Percentiles rank a stretch among this genome's conserved stretches.
Conservation (phyloP, 179 eudicot species). For the Vitellaria paradoxa region DNA sequence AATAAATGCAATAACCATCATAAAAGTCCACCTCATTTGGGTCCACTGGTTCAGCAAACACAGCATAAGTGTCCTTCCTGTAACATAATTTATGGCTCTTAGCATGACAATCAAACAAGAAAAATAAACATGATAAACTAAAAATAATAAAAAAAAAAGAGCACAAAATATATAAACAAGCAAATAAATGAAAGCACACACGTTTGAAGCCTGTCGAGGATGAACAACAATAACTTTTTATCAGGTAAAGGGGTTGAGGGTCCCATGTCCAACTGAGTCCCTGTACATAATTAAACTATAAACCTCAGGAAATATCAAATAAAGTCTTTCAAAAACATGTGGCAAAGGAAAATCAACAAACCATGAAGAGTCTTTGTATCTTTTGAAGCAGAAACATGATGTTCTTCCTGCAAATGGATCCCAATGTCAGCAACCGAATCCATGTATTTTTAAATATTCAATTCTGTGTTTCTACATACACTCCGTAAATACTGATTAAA, state of each 20-base stretch:
- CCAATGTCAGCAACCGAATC: neutral
- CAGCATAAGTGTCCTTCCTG: constrained; percentile 89
- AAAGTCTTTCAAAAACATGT: neutral
- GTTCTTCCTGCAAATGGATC: constrained; percentile 37
- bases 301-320: no score
- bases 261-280: constrained; percentile 42
- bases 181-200: constrained; percentile 34
- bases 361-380: constrained; percentile 29
- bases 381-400: constrained; percentile 25
- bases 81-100: constrained; percentile 10
- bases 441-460: neutral
- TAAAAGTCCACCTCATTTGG: constrained; percentile 55
- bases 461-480: neutral
- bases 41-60: constrained; percentile 86
- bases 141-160: no score
- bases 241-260: constrained; percentile 92
- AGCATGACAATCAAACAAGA: neutral
- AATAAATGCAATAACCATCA: neutral
- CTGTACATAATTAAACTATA: constrained; percentile 41
- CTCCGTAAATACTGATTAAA: no score
- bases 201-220: constrained; percentile 93
- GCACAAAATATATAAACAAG: neutral
- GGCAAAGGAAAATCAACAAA: constrained; percentile 2
- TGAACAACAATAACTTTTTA: constrained; percentile 74
- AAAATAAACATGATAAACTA: no score